Conservation (phyloP, 2,329 filamentous ascomycete genomes). For the Lecanoromycetidae sp. region DNA sequence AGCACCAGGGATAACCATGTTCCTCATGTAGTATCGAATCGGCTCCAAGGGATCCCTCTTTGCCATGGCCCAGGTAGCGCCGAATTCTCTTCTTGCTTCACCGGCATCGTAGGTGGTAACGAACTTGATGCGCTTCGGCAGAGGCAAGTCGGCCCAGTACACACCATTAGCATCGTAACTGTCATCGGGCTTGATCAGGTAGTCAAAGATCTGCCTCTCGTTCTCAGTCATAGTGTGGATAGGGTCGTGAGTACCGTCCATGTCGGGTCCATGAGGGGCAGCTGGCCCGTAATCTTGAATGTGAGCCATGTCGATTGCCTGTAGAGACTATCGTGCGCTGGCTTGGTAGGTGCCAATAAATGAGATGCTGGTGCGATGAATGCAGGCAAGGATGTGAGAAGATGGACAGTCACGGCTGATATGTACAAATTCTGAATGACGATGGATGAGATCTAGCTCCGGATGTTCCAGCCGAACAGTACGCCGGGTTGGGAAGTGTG, state of each 20-base stretch:
- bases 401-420: no score
- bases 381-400: no score
- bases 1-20: slow-evolving; percentile 83
- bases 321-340: no score
- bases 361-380: no score
- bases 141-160: slow-evolving; percentile 85
- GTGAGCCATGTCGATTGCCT: slow-evolving; percentile 7
- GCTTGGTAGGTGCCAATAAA: no score
- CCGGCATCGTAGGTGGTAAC: slow-evolving; percentile 59
- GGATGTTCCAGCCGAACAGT: no score
- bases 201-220: slow-evolving; percentile 57
- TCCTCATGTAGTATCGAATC: slow-evolving; percentile 73
- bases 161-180: slow-evolving; percentile 68
- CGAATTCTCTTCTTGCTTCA: slow-evolving; percentile 58
- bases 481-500: no score
- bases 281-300: slow-evolving; percentile 18
- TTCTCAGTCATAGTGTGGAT: slow-evolving; percentile 40
- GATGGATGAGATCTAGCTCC: no score
- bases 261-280: slow-evolving; percentile 37
- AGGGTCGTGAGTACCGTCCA: slow-evolving; percentile 31
- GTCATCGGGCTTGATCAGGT: slow-evolving; percentile 77
- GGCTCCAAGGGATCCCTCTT: slow-evolving; percentile 79
- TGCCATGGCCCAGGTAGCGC: slow-evolving; percentile 60
- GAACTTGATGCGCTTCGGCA: slow-evolving; percentile 59
- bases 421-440: no score